A percentile compares a stretch with the other conserved stretches of the same genome.
phyloP scores from a whole-genome alignment of 176 grass and related monocot genomes.

The Calamus simplicifolius region DNA sequence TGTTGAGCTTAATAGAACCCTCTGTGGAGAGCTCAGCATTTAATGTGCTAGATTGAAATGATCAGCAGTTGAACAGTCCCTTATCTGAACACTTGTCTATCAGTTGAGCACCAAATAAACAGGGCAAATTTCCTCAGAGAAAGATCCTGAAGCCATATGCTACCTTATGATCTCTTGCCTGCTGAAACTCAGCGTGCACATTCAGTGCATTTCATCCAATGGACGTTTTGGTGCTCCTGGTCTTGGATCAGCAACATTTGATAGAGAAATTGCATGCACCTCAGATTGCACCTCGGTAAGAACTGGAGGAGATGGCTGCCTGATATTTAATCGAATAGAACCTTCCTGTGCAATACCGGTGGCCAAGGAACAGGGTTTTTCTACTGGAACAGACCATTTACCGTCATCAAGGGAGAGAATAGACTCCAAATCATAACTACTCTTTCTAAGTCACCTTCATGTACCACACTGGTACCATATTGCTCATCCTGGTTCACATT shows the following conservation, averaged over 20 bases:
- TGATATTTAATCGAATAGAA: conserved; percentile 55
- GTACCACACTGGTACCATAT: conserved; percentile 25
- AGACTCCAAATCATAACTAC: conserved; percentile 69
- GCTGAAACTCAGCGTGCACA: too few species aligned
- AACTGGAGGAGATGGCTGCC: conserved; percentile 82
- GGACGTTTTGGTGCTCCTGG: conserved; percentile 35
- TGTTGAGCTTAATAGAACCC: too few species aligned
- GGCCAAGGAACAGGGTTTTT: conserved; percentile 34
- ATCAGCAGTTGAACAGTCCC: too few species aligned
- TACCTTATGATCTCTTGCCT: too few species aligned
- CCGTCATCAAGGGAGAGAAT: conserved; percentile 98
- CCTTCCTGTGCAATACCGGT: conserved; percentile 48
- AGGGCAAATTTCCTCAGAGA: too few species aligned
- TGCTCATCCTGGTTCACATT: conserved; percentile 48
- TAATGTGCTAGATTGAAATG: too few species aligned
- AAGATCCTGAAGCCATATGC: too few species aligned
- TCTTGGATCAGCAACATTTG: conserved; percentile 79
- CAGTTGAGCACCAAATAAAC: too few species aligned
- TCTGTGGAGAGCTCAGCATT: too few species aligned
- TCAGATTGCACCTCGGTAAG: conserved; percentile 64
- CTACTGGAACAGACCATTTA: conserved; percentile 55
- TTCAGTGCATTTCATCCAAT: too few species aligned
- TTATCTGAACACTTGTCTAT: too few species aligned
- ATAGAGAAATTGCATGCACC: conserved; percentile 57
- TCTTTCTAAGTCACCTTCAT: conserved; percentile 30